A percentile compares a stretch with the other conserved stretches of the same genome.
These are phyloP conservation scores for Trametes coccinea DNA, from an alignment of 768 basidiomycete genomes.

Conservation along the genomic window DNA sequence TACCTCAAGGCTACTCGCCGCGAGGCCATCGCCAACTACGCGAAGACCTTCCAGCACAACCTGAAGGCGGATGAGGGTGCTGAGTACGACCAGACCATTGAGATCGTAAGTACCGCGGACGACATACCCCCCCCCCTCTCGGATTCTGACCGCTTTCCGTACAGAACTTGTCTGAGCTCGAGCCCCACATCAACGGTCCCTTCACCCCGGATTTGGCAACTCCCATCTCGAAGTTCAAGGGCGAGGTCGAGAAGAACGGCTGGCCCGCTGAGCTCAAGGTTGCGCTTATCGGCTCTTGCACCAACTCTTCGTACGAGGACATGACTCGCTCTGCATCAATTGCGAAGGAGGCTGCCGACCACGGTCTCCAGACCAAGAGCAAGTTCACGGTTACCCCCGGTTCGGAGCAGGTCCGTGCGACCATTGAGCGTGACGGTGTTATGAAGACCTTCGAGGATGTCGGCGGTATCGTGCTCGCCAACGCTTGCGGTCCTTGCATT, in stretches of 20 bases:
- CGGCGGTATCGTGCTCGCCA: constrained; percentile 93
- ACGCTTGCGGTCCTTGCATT: constrained; percentile 98
- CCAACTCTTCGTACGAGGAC: constrained; percentile 99
- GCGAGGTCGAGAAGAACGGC: constrained; percentile 88
- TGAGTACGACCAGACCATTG: constrained; percentile 92
- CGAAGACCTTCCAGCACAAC: constrained; percentile 87
- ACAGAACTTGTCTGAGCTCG: constrained; percentile 93
- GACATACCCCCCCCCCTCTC: not conserved
- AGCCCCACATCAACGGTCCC: constrained; percentile 99
- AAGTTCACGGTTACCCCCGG: constrained; percentile 98
- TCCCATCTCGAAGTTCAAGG: constrained; percentile 93
- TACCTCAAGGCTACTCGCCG: constrained; percentile 98
- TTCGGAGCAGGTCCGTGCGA: constrained; percentile 97
- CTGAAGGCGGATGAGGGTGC: constrained; percentile 82
- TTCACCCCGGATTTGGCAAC: constrained; percentile 99
- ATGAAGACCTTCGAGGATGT: constrained; percentile 84
- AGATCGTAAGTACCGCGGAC: constrained; percentile 62
- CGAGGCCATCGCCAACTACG: constrained; percentile 82
- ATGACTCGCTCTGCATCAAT: constrained; percentile 98
- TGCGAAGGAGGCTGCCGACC: constrained; percentile 81
- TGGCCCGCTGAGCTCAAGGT: constrained; percentile 99
- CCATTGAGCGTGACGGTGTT: constrained; percentile 94
- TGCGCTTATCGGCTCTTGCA: constrained; percentile 98
- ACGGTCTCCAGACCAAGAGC: constrained; percentile 88
- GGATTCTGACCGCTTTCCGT: not conserved